phyloP scores from a whole-genome alignment of 2,329 filamentous ascomycete species.

The Microdochium trichocladiopsis region DNA sequence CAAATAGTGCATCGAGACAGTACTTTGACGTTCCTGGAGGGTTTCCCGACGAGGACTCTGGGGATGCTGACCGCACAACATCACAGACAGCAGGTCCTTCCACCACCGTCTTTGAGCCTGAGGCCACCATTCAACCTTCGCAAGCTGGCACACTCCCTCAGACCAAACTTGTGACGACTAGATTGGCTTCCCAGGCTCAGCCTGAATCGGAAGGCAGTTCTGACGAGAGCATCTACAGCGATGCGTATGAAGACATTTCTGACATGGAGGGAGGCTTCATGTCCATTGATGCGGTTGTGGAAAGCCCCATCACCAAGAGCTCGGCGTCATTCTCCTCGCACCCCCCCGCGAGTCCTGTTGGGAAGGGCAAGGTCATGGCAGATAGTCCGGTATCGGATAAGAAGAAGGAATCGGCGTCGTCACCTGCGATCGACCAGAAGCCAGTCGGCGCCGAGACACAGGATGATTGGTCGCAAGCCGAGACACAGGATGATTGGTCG shows the following conservation, averaged over 20 bases:
- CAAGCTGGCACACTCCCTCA: constrained; percentile 13
- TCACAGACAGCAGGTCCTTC: not conserved
- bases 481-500: constrained; percentile 64
- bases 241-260: constrained; percentile 67
- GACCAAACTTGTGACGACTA: constrained; percentile 21
- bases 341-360: constrained; percentile 13
- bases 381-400: not conserved
- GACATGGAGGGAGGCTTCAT: constrained; percentile 62
- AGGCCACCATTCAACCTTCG: constrained; percentile 7
- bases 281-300: constrained; percentile 66
- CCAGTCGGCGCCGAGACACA: constrained; percentile 6
- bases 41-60: constrained; percentile 40
- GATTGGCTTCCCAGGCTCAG: constrained; percentile 15
- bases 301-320: constrained; percentile 47
- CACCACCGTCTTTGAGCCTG: constrained; percentile 15
- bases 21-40: constrained; percentile 50
- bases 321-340: constrained; percentile 15
- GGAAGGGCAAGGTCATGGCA: constrained; percentile 2
- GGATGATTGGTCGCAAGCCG: constrained; percentile 58
- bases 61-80: constrained; percentile 4
- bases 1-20: constrained; percentile 8
- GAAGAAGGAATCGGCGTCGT: not conserved
- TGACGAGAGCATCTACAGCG: constrained; percentile 62
- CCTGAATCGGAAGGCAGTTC: constrained; percentile 28
- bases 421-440: constrained; percentile 8